Evolutionary conservation across 495 filamentous ascomycete species (phyloP), one percentile per base, ranked within the genome.

Genomic region (Darksidea phi): DNA sequence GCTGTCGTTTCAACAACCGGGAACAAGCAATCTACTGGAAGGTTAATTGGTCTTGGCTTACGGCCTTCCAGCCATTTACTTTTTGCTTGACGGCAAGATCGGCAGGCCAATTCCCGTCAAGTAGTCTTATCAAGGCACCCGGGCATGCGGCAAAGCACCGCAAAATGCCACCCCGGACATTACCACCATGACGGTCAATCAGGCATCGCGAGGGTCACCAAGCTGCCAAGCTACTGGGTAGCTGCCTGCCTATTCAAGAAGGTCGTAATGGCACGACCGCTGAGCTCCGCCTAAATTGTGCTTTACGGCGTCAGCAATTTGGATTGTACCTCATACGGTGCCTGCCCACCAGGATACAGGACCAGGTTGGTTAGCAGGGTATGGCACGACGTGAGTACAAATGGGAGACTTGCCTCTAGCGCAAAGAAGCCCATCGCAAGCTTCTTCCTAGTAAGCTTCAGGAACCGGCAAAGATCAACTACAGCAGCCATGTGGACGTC

Each of bases 401-500:
- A 43, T 6, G 41, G 5, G 4, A 43, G 13, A 20, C 5, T 4
- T n/a, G 41, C 41, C 41, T 4, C 4, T 13, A 3, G 15, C 7
- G 13, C 18, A 43, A n/a, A 15, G 5, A 43, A 20, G 18, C 15
- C 6, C 41, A 15, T n/a, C 18, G 5, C 41, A 20, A 20, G 41
- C 41, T 43, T 43, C 18, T 43, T 15, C 15, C 13, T 20, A 4
- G 5, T 15, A 20, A 43, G 15, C 41, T 43, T 43, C 18, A 32
- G 41, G 41, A 15, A n/a, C n/a, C 18, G 5, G 15, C 18, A 3
- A 4, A 43, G 15, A 6, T 15, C 41, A 43, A n/a, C 15, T 10
- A 3, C 41, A 20, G 3, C 41, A 43, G 56, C 18, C 24, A 28
- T 51, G 10, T 59, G 56, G 56, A 59, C 13, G 17, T 59, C 46